Evolutionary conservation across 495 filamentous ascomycete species (phyloP).

Genomic region (Aspergillus ostianus): DNA sequence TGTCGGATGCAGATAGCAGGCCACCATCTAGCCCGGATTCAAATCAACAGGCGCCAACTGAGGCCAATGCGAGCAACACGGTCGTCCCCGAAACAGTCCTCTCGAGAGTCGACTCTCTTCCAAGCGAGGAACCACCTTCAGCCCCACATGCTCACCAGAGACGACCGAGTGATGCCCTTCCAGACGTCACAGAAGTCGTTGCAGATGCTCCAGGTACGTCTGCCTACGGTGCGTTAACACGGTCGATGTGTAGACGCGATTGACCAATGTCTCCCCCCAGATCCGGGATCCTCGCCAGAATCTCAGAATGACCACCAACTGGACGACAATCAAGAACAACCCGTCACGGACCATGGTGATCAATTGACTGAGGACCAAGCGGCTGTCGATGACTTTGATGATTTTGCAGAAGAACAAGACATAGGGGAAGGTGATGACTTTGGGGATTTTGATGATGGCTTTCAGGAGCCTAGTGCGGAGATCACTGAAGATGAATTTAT

Average conservation of each 20-base stretch:
- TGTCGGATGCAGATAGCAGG: slow-evolving; percentile 26
- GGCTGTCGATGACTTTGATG: slow-evolving; percentile 83
- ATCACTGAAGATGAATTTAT: slow-evolving; percentile 33
- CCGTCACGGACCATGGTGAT: slow-evolving; percentile 12
- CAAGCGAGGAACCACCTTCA: slow-evolving; percentile 34
- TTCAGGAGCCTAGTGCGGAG: slow-evolving; percentile 61
- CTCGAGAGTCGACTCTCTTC: slow-evolving; percentile 40
- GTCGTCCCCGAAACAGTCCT: slow-evolving; percentile 47
- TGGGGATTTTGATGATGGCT: slow-evolving; percentile 87
- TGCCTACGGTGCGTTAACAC: slow-evolving; percentile 23
- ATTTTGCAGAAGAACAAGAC: slow-evolving; percentile 82
- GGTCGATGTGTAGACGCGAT: slow-evolving; percentile 46
- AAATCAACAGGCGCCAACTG: slow-evolving; percentile 8
- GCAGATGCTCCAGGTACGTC: slow-evolving; percentile 50
- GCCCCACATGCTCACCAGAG: slow-evolving; percentile 41
- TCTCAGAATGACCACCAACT: slow-evolving; percentile 34
- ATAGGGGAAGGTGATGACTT: slow-evolving; percentile 75
- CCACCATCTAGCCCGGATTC: slow-evolving; percentile 21
- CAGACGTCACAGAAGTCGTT: slow-evolving; percentile 47
- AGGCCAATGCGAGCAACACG: slow-evolving; percentile 18
- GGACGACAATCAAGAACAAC: slow-evolving; percentile 21
- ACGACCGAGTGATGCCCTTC: slow-evolving; percentile 47
- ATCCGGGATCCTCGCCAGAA: slow-evolving; percentile 45
- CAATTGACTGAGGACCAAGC: slow-evolving; percentile 37
- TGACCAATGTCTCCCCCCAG: slow-evolving; percentile 50